These are phyloP conservation scores for Blastobotrys proliferans DNA, from an alignment of 1,139 yeast genomes.

Conservation along the genomic window DNA sequence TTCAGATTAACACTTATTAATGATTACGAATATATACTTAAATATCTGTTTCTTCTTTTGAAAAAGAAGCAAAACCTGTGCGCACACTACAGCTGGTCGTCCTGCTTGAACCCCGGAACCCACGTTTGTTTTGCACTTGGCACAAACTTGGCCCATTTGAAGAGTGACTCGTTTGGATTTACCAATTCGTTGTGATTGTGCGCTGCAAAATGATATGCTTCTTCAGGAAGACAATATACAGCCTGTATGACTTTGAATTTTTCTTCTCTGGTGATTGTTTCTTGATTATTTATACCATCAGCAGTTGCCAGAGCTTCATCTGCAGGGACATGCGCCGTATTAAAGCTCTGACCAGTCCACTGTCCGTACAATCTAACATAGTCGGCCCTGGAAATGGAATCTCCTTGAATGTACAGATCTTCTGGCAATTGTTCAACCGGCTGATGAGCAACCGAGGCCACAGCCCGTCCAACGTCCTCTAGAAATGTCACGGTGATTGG, in stretches of 20 bases:
- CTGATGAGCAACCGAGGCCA: conserved; percentile 39
- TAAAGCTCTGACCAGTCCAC: conserved; percentile 26
- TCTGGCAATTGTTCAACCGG: conserved; percentile 41
- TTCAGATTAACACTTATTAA: too few species aligned
- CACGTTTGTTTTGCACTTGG: conserved; percentile 2
- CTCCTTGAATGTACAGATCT: conserved; percentile 43
- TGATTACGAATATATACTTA: too few species aligned
- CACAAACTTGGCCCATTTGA: conserved; percentile 6
- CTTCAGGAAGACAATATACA: background rate
- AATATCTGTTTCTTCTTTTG: background rate
- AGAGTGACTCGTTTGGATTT: background rate
- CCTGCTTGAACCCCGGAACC: conserved; percentile 2
- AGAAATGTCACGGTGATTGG: conserved; percentile 38
- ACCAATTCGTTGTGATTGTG: background rate
- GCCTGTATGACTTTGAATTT: conserved; percentile 8
- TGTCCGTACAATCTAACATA: conserved; percentile 43
- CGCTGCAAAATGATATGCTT: background rate
- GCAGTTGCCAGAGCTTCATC: conserved; percentile 1
- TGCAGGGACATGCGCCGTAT: background rate
- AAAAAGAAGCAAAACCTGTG: background rate
- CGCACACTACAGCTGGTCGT: conserved; percentile 2
- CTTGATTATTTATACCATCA: background rate
- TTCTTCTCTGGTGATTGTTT: background rate
- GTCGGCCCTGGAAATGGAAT: conserved; percentile 39
- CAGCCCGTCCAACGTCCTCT: conserved; percentile 47